Evolutionary conservation across 2,329 filamentous ascomycete species (phyloP).

Genomic region (Talaromyces sp.): DNA sequence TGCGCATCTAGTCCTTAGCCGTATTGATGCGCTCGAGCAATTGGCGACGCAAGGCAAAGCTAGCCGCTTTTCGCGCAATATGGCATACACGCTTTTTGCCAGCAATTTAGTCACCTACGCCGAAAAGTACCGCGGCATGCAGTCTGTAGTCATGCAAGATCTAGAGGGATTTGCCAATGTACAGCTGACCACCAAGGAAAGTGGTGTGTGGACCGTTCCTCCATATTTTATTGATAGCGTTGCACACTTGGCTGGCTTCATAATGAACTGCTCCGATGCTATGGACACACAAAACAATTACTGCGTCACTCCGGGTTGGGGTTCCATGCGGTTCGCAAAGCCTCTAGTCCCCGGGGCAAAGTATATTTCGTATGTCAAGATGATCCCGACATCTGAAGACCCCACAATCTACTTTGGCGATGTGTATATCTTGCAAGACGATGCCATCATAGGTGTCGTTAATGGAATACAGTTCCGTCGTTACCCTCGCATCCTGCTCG

Average conservation of each 20-base stretch:
- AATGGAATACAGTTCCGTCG: slow-evolving; percentile 18
- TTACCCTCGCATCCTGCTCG: slow-evolving; percentile 20
- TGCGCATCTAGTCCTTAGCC: slow-evolving; percentile 25
- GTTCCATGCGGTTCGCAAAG: slow-evolving; percentile 26
- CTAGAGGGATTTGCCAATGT: slow-evolving; percentile 29
- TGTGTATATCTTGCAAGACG: slow-evolving; percentile 27
- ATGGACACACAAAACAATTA: slow-evolving; percentile 28
- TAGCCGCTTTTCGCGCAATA: slow-evolving; percentile 22
- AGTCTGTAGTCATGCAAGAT: slow-evolving; percentile 21
- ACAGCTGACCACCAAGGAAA: slow-evolving; percentile 19
- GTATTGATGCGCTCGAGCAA: slow-evolving; percentile 26
- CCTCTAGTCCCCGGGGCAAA: slow-evolving; percentile 22
- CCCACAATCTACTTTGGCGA: slow-evolving; percentile 29
- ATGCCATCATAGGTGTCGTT: slow-evolving; percentile 18
- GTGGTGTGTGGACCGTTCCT: slow-evolving; percentile 19
- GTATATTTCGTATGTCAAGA: slow-evolving; percentile 32
- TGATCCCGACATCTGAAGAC: slow-evolving; percentile 29
- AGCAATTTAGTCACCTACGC: slow-evolving; percentile 23
- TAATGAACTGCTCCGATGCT: slow-evolving; percentile 35
- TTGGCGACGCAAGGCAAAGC: slow-evolving; percentile 26
- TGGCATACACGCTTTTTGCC: slow-evolving; percentile 29
- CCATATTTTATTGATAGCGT: slow-evolving; percentile 37
- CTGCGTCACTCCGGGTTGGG: slow-evolving; percentile 37
- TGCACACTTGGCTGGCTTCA: slow-evolving; percentile 36
- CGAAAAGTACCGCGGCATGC: slow-evolving; percentile 22